Percentiles rank a stretch among this genome's conserved stretches.
phyloP scores from a whole-genome alignment of 805 yeast species.

The Danielia reshetovae region DNA sequence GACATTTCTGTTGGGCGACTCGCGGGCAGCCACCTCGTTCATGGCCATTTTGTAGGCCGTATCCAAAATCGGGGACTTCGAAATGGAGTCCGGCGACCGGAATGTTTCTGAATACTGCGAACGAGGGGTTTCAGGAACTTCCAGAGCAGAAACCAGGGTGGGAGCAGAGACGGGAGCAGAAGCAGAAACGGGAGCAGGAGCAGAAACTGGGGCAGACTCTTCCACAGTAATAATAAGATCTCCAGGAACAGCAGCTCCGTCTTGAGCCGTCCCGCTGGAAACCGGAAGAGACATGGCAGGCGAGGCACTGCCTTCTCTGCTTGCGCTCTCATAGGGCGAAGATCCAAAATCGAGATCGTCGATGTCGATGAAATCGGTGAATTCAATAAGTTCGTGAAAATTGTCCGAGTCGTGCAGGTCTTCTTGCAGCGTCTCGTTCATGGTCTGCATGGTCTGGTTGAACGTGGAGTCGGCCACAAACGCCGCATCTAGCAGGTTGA shows the following conservation, averaged over 20 bases:
- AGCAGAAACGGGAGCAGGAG: not conserved
- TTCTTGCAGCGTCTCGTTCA: constrained; percentile 1
- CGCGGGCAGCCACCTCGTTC: constrained; percentile 3
- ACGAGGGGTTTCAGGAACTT: not conserved
- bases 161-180: not conserved
- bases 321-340: constrained; percentile 10
- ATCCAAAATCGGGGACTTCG: constrained; percentile 5
- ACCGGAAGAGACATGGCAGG: not conserved
- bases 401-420: constrained; percentile 8
- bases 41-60: constrained; percentile 11
- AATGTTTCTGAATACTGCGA: too few relatives aligned
- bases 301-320: not conserved
- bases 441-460: not conserved
- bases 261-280: not conserved
- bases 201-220: not conserved
- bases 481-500: constrained; percentile 8
- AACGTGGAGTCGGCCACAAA: not conserved
- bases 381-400: constrained; percentile 35
- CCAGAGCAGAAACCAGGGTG: not conserved
- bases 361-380: constrained; percentile 37
- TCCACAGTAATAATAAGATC: not conserved
- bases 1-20: constrained; percentile 2
- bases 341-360: constrained; percentile 32
- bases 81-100: not conserved
- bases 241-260: not conserved